A percentile compares a stretch with the other conserved stretches of the same genome.
These are phyloP conservation scores for Penicillium steckii DNA, from an alignment of 495 filamentous ascomycete genomes.

Conservation along the genomic window DNA sequence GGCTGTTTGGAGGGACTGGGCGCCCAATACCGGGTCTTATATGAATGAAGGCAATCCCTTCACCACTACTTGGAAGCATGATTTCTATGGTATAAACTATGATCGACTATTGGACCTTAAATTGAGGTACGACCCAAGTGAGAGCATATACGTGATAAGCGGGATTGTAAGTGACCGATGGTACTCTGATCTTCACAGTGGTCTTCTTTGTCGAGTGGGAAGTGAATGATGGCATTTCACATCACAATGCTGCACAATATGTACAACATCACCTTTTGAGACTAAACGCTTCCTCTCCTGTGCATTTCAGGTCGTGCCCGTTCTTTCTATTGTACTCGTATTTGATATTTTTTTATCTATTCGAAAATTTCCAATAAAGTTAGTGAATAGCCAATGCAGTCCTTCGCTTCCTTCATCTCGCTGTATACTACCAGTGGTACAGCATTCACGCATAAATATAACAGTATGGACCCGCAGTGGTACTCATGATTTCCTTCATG, in stretches of 20 bases:
- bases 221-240: not conserved
- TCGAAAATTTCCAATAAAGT: too few species aligned
- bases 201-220: slow-evolving; percentile 11
- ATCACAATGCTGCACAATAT: too few species aligned
- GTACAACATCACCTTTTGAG: too few species aligned
- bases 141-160: slow-evolving; percentile 34
- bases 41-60: slow-evolving; percentile 45
- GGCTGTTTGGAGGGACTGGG: slow-evolving; percentile 24
- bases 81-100: slow-evolving; percentile 58
- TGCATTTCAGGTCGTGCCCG: too few species aligned
- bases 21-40: slow-evolving; percentile 21
- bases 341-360: too few species aligned
- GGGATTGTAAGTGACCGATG: slow-evolving; percentile 25
- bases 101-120: slow-evolving; percentile 45
- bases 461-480: slow-evolving; percentile 54
- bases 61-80: slow-evolving; percentile 55
- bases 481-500: slow-evolving; percentile 50
- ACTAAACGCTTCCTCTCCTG: too few species aligned
- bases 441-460: slow-evolving; percentile 55
- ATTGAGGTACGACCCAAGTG: slow-evolving; percentile 51
- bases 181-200: slow-evolving; percentile 21
- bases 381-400: too few species aligned
- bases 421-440: too few species aligned
- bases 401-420: too few species aligned
- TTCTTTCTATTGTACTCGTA: too few species aligned